Percentiles rank a stretch among this genome's conserved stretches.
These are phyloP conservation scores for Begonia masoniana DNA, from an alignment of 306 rosid species.

Conservation along the genomic window DNA sequence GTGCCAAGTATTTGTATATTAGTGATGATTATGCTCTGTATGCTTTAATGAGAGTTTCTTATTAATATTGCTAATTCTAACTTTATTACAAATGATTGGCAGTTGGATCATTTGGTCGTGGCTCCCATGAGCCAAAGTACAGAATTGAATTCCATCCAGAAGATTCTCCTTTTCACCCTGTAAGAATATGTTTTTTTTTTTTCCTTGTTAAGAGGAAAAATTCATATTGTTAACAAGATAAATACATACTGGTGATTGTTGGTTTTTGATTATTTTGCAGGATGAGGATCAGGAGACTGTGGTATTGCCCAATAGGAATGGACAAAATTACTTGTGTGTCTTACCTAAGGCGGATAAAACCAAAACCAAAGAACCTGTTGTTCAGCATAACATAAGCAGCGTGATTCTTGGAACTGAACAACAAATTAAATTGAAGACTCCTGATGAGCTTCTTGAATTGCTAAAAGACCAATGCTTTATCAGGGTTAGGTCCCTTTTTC, in stretches of 20 bases:
- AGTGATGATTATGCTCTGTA: too few species aligned
- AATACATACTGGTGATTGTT: neutral
- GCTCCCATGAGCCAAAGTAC: conserved; percentile 82
- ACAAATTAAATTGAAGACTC: conserved; percentile 69
- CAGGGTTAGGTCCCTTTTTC: conserved; percentile 42
- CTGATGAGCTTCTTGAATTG: conserved; percentile 85
- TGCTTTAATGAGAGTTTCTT: neutral
- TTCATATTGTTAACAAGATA: neutral
- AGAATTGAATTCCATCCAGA: conserved; percentile 72
- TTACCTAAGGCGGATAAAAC: conserved; percentile 84
- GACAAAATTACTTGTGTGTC: conserved; percentile 61
- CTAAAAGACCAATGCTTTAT: conserved; percentile 61
- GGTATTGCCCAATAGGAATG: conserved; percentile 59
- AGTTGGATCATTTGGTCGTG: conserved; percentile 58
- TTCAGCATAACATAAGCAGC: conserved; percentile 61
- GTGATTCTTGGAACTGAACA: conserved; percentile 80
- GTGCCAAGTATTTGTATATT: too few species aligned
- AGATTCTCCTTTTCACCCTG: conserved; percentile 73
- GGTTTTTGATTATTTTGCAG: conserved; percentile 25
- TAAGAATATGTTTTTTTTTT: conserved; percentile 18
- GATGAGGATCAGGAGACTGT: conserved; percentile 77
- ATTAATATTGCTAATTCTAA: neutral
- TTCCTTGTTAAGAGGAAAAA: conserved; percentile 1
- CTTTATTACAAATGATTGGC: conserved; percentile 6
- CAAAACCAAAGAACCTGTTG: conserved; percentile 45